Base-by-base conservation (phyloP, 306 rosid species). In the Lathyrus aphaca region DNA sequence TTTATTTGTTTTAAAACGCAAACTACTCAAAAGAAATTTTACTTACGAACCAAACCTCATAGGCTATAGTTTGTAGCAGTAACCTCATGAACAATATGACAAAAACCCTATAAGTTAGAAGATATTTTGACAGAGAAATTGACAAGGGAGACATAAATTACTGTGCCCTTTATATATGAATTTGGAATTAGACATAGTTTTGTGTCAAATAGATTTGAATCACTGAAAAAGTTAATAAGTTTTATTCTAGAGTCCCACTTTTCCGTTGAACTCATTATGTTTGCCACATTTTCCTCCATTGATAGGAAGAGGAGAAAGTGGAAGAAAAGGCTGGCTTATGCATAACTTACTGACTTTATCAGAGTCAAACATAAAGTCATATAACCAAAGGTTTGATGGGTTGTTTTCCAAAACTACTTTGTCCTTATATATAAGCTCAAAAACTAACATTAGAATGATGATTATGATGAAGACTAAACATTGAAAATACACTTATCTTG, bases 301-400 rank as follows among this genome's bases (percentile, higher is more conserved):
- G 70, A 77, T 66, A 69, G 72, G 64, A 72, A 57, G 55, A 59
- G 74, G 39, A 35, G 10, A 85, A 85, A 82, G 86, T 83, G 84
- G 82, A 77, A 77, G 69, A 86, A 80, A 88, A 86, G 82, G 82
- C 82, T 74, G 89, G 83, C 74, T 69, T 54, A 62, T 76, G 79
- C 25, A 71, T 63, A 6, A 35, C 39, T 35, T 35, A 7, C 39
- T 35, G 37, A 40, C 91, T 86, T 86, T 84, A 76, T 75, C 85
- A 77, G 81, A 75, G 92, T 86, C 92, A 86, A 86, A 86, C 86
- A 45, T 63, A 67, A 82, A 84, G 82, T 80, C 89, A 86, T 35
- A 7, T 45, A 74, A 76, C 56, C 70, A 5, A 66, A 59, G 66
- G 64, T 68, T 58, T 76, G 74, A 78, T 35, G 59, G 70, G 79